Conservation (phyloP, 1,284 basidiomycete species). For the Retiboletus flavoniger region DNA sequence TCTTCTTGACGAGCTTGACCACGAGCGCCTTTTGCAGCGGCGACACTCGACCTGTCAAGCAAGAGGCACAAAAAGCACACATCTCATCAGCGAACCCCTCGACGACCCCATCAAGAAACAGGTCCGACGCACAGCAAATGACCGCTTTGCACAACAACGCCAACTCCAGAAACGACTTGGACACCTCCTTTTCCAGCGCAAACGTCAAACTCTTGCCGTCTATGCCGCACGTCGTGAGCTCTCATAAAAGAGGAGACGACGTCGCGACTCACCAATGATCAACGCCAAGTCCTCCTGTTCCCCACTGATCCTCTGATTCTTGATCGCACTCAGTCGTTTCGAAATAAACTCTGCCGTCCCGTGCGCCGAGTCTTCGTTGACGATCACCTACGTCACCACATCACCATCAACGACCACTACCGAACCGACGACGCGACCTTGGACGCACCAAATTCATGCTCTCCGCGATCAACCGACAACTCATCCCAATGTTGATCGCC, state of each 20-base stretch:
- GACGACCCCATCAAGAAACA: no score
- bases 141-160: conserved; percentile 98
- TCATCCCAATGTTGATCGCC: conserved; percentile 98
- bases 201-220: conserved; percentile 94
- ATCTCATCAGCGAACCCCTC: background rate
- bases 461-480: conserved; percentile 94
- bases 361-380: conserved; percentile 86
- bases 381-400: conserved; percentile 65
- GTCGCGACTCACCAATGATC: conserved; percentile 72
- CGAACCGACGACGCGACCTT: no score
- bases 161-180: conserved; percentile 89
- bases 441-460: conserved; percentile 94
- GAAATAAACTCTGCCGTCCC: conserved; percentile 86
- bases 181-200: conserved; percentile 91
- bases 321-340: conserved; percentile 88
- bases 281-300: conserved; percentile 95
- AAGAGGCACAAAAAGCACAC: background rate
- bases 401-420: background rate
- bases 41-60: conserved; percentile 81
- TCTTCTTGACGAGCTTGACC: conserved; percentile 98
- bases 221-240: conserved; percentile 31
- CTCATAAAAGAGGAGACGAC: background rate
- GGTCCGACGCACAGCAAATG: conserved; percentile 74
- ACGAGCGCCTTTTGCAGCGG: conserved; percentile 97
- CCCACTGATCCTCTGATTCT: conserved; percentile 86